A percentile compares a stretch with the other conserved stretches of the same genome.
Evolutionary conservation across 1,139 yeast genomes (phyloP).

Genomic region (Zygosaccharomyces pseudobailii): DNA sequence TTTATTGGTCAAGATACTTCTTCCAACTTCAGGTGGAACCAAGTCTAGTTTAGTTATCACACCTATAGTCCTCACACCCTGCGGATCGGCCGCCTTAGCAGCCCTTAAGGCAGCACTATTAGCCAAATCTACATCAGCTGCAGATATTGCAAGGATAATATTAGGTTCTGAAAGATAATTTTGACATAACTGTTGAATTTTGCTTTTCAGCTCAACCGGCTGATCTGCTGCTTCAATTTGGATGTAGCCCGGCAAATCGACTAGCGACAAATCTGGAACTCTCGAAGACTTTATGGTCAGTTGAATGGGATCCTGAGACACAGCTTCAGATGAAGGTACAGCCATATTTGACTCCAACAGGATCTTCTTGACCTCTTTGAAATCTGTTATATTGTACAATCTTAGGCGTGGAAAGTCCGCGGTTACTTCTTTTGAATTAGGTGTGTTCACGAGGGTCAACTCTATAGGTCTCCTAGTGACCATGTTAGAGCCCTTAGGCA

Average conservation of each 20-base stretch:
- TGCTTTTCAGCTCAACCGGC: slow-evolving; percentile 74
- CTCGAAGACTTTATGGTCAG: slow-evolving; percentile 84
- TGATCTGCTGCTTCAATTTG: slow-evolving; percentile 97
- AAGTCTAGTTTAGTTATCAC: slow-evolving; percentile 91
- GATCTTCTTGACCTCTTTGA: slow-evolving; percentile 79
- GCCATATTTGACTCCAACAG: slow-evolving; percentile 86
- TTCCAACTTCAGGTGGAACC: slow-evolving; percentile 72
- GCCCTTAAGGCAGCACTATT: slow-evolving; percentile 93
- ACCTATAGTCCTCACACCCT: slow-evolving; percentile 93
- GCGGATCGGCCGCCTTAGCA: slow-evolving; percentile 87
- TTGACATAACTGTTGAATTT: slow-evolving; percentile 75
- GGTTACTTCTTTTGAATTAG: slow-evolving; percentile 68
- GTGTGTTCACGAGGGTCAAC: slow-evolving; percentile 82
- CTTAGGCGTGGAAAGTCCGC: slow-evolving; percentile 94
- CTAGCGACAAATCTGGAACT: slow-evolving; percentile 90
- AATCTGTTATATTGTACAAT: slow-evolving; percentile 76
- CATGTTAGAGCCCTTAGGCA: slow-evolving; percentile 94
- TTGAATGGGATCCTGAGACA: slow-evolving; percentile 88
- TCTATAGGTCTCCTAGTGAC: slow-evolving; percentile 95
- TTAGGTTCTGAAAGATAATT: slow-evolving; percentile 87
- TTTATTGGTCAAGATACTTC: slow-evolving; percentile 61
- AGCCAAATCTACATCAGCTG: slow-evolving; percentile 97
- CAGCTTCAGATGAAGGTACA: slow-evolving; percentile 79
- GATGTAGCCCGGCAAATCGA: slow-evolving; percentile 95
- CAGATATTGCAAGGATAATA: slow-evolving; percentile 89